phyloP scores from a whole-genome alignment of 441 rosid species.

The Raphanus hybrid region DNA sequence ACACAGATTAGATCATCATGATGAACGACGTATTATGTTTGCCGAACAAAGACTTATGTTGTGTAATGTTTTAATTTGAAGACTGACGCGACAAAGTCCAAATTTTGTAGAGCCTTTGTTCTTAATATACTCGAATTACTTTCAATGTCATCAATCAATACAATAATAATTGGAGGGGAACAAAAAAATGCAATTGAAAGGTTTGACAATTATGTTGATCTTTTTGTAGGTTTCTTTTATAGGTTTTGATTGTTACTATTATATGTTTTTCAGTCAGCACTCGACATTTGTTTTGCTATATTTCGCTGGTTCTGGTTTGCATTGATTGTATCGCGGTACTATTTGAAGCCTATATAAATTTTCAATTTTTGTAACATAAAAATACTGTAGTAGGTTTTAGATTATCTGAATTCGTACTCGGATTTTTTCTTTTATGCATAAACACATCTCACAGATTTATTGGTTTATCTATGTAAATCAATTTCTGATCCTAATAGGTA shows the following conservation, averaged over 20 bases:
- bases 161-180: not conserved
- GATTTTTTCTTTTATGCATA: too few species aligned
- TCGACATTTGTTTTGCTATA: slow-evolving; percentile 13
- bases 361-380: not conserved
- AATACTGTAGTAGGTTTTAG: too few species aligned
- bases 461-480: too few species aligned
- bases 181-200: not conserved
- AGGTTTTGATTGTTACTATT: not conserved
- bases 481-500: too few species aligned
- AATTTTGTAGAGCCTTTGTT: not conserved
- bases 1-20: not conserved
- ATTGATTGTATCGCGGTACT: slow-evolving; percentile 27
- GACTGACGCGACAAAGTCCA: not conserved
- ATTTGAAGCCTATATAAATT: not conserved
- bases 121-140: not conserved
- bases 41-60: not conserved
- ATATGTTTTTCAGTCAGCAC: slow-evolving; percentile 6
- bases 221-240: not conserved
- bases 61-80: not conserved
- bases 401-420: too few species aligned
- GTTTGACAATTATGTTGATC: not conserved
- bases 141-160: not conserved
- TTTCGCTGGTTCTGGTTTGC: not conserved
- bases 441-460: too few species aligned
- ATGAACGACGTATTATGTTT: not conserved